Evolutionary conservation across 1,284 basidiomycete species (phyloP).

Genomic region (Trichosporon ovoides): DNA sequence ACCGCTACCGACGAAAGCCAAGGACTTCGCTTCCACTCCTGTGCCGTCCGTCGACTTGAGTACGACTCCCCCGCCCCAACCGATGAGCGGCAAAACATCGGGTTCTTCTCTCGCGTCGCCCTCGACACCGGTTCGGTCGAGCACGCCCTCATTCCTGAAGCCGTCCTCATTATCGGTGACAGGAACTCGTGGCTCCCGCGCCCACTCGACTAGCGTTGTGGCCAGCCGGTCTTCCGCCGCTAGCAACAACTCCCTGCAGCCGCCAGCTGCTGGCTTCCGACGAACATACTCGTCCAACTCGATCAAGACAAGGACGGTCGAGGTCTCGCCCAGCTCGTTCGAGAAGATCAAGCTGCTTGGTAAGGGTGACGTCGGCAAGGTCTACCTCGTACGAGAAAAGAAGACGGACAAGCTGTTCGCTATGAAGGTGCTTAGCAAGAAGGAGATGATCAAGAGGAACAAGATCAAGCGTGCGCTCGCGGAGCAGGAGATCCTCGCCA

Average conservation of each 20-base stretch:
- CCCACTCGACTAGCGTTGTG: slow-evolving; percentile 24
- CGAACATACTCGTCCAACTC: slow-evolving; percentile 96
- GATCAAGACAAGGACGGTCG: slow-evolving; percentile 87
- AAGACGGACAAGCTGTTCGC: slow-evolving; percentile 87
- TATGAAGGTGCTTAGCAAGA: slow-evolving; percentile 96
- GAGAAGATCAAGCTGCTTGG: slow-evolving; percentile 91
- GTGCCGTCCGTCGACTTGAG: slow-evolving; percentile 18
- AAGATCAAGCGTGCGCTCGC: slow-evolving; percentile 96
- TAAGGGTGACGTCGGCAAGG: slow-evolving; percentile 92
- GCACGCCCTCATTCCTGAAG: slow-evolving; percentile 46
- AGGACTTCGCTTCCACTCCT: background rate
- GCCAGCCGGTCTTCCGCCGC: slow-evolving; percentile 2
- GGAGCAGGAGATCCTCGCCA: slow-evolving; percentile 93
- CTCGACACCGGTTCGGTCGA: slow-evolving; percentile 51
- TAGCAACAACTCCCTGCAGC: background rate
- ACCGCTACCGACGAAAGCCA: slow-evolving; percentile 29
- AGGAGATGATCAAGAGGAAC: slow-evolving; percentile 97
- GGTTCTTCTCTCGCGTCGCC: slow-evolving; percentile 50
- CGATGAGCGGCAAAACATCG: slow-evolving; percentile 62
- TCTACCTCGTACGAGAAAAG: slow-evolving; percentile 93
- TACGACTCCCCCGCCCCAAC: slow-evolving; percentile 21
- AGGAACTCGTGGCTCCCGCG: slow-evolving; percentile 27
- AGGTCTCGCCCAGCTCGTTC: slow-evolving; percentile 85
- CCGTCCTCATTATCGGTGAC: slow-evolving; percentile 39
- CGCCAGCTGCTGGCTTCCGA: slow-evolving; percentile 62